Evolutionary conservation across 1,284 basidiomycete species (phyloP).

Genomic region (Flammula alnicola): DNA sequence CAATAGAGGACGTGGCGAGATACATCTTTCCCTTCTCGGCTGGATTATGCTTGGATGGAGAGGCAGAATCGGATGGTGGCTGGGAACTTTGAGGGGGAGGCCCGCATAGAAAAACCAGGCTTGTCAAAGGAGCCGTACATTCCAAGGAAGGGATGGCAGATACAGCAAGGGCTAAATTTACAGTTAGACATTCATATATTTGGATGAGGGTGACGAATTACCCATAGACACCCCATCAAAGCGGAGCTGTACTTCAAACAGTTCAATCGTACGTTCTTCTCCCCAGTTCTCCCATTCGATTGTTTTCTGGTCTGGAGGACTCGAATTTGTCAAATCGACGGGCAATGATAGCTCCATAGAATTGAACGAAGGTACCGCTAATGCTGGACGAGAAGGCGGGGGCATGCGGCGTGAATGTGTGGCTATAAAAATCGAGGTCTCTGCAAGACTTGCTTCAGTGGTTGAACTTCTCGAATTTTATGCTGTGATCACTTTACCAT

Average conservation of each 20-base stretch:
- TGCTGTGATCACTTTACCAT: conserved; percentile 46
- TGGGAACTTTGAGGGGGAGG: conserved; percentile 9
- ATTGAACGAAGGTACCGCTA: conserved; percentile 32
- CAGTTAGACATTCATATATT: neutral
- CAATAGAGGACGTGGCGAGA: conserved; percentile 56
- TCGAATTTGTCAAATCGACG: conserved; percentile 39
- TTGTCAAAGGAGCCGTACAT: conserved; percentile 9
- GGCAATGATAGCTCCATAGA: conserved; percentile 52
- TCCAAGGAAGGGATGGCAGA: conserved; percentile 13
- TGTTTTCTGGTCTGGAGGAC: conserved; percentile 37
- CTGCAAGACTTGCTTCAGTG: conserved; percentile 38
- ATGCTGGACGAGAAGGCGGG: conserved; percentile 19
- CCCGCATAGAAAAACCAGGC: conserved; percentile 42
- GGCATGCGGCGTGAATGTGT: conserved; percentile 58
- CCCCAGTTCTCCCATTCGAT: conserved; percentile 65
- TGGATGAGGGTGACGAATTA: conserved; percentile 27
- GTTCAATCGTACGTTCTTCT: conserved; percentile 63
- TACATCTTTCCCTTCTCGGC: conserved; percentile 43
- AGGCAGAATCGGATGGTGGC: conserved; percentile 23
- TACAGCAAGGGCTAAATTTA: conserved; percentile 7
- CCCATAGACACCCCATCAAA: conserved; percentile 49
- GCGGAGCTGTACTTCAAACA: conserved; percentile 62
- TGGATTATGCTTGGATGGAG: conserved; percentile 25
- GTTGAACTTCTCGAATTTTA: neutral
- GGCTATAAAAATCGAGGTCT: conserved; percentile 65